Base-by-base conservation (phyloP, 345 rosid species). In the Linum usitatissimum region DNA sequence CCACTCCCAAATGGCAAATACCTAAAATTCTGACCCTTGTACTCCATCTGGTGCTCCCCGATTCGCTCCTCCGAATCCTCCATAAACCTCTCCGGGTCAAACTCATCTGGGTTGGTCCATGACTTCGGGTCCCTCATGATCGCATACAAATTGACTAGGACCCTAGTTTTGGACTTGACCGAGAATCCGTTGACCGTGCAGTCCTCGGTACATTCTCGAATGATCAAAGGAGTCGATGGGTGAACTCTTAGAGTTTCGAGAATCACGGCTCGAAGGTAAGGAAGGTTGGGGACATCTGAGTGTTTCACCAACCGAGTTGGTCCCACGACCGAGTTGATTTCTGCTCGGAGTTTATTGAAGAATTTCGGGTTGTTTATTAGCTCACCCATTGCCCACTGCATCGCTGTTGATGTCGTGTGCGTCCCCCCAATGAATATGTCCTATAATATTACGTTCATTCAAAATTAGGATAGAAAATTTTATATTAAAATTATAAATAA, bases 1-100 rank as follows among this genome's bases (percentile, higher is more conserved):
- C 88, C 84, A 23, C 91, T 83, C 6, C 88, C 91, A 2, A 81
- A 83, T 2, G 84, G 83, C 36, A 85, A 78, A 53, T 69, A 85
- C 3, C 84, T 64, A 61, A 81, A 84, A 67, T 81, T 81, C 17
- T 81, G 88, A 18, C 86, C 88, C 61, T 83, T 81, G 34, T 59
- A 69, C 59, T 82, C 90, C 84, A 82, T 75, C 60, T 78, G 79
- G 60, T 82, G 83, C 69, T 79, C 80, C 0, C 75, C 79, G 8
- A 77, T 74, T 59, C 53, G 71, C 73, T 77, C 72, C 0, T 20
- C 48, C 1, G 75, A 77, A 0, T 53, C 38, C 9, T 68, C 78
- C 58, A 70, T 1, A 56, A 79, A 76, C 45, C 80, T 67, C 51
- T 69, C 78, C 4, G 81, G 83, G 8, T 58, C 14, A 59, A 80